Evolutionary conservation across 495 filamentous ascomycete genomes (phyloP), one percentile per base, ranked within the genome.

Genomic region (Hypoxylon lienhwacheense): DNA sequence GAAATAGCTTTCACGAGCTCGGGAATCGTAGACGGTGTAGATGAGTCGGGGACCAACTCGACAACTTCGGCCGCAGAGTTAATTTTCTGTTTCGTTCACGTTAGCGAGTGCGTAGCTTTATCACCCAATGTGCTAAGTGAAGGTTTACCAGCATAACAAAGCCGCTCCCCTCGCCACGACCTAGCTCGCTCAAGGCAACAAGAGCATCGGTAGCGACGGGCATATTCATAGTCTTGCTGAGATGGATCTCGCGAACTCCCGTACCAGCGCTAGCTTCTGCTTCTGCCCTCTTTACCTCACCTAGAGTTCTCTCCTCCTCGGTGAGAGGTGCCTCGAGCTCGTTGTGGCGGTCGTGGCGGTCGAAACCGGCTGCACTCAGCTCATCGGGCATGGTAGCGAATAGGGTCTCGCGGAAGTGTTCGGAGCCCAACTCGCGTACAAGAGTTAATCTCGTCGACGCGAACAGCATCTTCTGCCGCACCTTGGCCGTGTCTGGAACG

Each of bases 401-500:
- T 3, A 89, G 79, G 29, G 81, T 85, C 52, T 86, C 85, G 29
- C 81, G 69, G 72, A 98, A 97, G 66, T 89, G 84, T 70, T 97
- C 93, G 15, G 82, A 84, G 36, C 93, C 93, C 11, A 98, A 78
- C 72, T 96, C 92, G 32, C 92, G 80, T 31, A 85, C 76, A 7
- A 98, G 77, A 0, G 90, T 91, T 45, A 91, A 76, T 29, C 91
- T 82, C 12, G 93, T 96, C 31, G 87, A 83, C 25, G 93, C 92
- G 70, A 97, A 96, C 41, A 98, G 81, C 78, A 91, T 97, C 80
- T 98, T 98, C 59, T 92, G 86, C 31, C 93, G 86, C 29, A 98
- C 93, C 12, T 87, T 87, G 4, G 93, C 92, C 45, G 86, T 71
- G 66, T 90, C 89, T 2, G 93, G 93, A 34, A 98, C 88, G 67